Evolutionary conservation across 2,329 filamentous ascomycete species (phyloP), one percentile per base, ranked within the genome.

Genomic region (Nemania serpens): DNA sequence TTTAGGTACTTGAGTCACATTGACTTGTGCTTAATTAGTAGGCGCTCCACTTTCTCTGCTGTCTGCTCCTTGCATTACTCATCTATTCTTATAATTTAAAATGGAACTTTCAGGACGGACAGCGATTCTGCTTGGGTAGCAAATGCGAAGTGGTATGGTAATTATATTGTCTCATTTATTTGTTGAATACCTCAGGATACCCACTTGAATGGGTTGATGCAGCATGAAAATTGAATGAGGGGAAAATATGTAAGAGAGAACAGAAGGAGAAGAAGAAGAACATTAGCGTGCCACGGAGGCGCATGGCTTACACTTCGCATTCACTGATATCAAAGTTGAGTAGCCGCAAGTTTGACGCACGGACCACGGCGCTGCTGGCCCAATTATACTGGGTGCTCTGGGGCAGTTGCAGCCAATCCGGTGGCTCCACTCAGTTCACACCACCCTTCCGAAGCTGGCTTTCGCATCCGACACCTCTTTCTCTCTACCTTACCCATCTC

Each of bases 401-500:
- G 55, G 43, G 29, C 42, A 15, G 51, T 18, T 25, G 17, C 29
- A 47, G 46, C 63, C 61, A 66, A 64, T 64, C 58, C 36, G 7
- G 34, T 49, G 50, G 2, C 41, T 57, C 59, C 49, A 57, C 58
- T 63, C 52, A 55, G 58, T 49, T 64, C 62, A 62, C 62, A 29
- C 64, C 62, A 57, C 59, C 54, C 51, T 36, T 50, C 29, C 59
- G 46, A 36, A 13, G 59, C 58, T 56, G 61, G 57, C 50, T 61
- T 55, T 67, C 58, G 63, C 63, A 66, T 57, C 61, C 63, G 45
- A 59, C 63, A 64, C 63, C 52, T 62, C 61, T 55, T 60, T 46
- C 58, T 61, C 63, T 63, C 25, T 29, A 29, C 25, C n/a, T 29
- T 7, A 7, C 25, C 46, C 50, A 60, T 60, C 54, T 63, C 53